phyloP scores from a whole-genome alignment of 1,284 basidiomycete genomes.

The Tilletia indica region DNA sequence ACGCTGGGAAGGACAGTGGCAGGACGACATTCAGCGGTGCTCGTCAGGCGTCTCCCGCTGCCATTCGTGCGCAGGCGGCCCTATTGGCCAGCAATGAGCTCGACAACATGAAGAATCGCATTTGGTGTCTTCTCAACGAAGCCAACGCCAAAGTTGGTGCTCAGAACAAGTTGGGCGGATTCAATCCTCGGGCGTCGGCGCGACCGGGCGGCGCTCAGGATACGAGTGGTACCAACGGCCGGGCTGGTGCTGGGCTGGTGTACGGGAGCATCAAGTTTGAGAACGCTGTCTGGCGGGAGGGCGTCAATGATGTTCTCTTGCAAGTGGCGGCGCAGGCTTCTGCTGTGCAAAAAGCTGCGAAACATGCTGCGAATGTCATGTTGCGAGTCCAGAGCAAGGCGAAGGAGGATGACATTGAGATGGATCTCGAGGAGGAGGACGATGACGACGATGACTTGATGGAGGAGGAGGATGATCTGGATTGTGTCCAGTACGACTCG shows the following conservation, averaged over 20 bases:
- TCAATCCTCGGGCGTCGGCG: conserved; percentile 6
- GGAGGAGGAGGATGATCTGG: background rate
- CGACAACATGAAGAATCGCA: conserved; percentile 65
- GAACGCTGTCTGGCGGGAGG: conserved; percentile 60
- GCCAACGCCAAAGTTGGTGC: conserved; percentile 48
- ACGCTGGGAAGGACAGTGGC: background rate
- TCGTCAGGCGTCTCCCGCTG: background rate
- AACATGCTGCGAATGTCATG: background rate
- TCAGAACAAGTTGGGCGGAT: conserved; percentile 5
- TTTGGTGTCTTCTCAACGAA: conserved; percentile 70
- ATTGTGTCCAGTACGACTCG: background rate
- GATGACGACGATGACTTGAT: background rate
- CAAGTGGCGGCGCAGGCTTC: conserved; percentile 67
- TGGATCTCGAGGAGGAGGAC: conserved; percentile 11
- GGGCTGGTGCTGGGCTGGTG: conserved; percentile 17
- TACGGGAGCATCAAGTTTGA: conserved; percentile 56
- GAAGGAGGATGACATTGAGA: background rate
- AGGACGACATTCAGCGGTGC: background rate
- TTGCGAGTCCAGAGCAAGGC: conserved; percentile 15
- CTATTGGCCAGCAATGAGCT: conserved; percentile 34
- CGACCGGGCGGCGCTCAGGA: background rate
- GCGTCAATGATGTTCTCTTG: conserved; percentile 66
- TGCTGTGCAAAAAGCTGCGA: conserved; percentile 34
- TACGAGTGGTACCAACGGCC: conserved; percentile 3
- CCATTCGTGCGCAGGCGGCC: conserved; percentile 25